phyloP scores from a whole-genome alignment of 2,329 filamentous ascomycete genomes.

The Tolypocladium amazonense region DNA sequence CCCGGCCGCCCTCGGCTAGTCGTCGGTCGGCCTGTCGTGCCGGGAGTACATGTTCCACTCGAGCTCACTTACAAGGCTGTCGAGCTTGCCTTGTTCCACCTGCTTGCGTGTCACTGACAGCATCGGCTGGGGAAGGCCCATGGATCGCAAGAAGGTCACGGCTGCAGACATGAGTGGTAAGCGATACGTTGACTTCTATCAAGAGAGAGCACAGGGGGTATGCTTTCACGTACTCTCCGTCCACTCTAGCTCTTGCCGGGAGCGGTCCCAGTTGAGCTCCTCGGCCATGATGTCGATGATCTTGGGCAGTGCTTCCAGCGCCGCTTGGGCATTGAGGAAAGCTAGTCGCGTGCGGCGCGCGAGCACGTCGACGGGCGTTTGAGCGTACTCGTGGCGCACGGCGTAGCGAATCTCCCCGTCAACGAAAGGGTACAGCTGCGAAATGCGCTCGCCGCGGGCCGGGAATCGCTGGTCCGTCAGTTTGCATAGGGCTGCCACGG shows the following conservation, averaged over 20 bases:
- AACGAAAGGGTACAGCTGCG: constrained; percentile 75
- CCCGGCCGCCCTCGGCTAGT: constrained; percentile 4
- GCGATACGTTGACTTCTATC: neutral
- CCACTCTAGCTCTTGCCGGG: constrained; percentile 72
- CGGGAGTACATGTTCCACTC: constrained; percentile 55
- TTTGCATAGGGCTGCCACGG: constrained; percentile 68
- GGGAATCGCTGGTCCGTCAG: constrained; percentile 74
- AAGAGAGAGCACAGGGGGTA: neutral
- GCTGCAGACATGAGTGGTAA: constrained; percentile 25
- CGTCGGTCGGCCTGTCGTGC: constrained; percentile 39
- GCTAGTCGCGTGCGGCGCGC: constrained; percentile 75
- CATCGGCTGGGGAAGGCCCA: constrained; percentile 54
- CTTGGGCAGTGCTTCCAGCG: constrained; percentile 71
- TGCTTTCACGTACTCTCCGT: constrained; percentile 47
- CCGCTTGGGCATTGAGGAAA: constrained; percentile 86
- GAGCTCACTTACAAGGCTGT: constrained; percentile 42
- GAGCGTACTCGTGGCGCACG: constrained; percentile 79
- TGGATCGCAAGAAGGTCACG: constrained; percentile 50
- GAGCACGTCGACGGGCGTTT: constrained; percentile 81
- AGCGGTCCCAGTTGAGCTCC: constrained; percentile 68
- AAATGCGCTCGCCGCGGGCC: constrained; percentile 70
- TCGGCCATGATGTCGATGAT: constrained; percentile 85
- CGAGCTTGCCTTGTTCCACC: constrained; percentile 49
- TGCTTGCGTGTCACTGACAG: constrained; percentile 46
- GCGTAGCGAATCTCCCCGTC: constrained; percentile 89